Conservation (phyloP, 176 grass and related monocot species). For the Poa pratensis region DNA sequence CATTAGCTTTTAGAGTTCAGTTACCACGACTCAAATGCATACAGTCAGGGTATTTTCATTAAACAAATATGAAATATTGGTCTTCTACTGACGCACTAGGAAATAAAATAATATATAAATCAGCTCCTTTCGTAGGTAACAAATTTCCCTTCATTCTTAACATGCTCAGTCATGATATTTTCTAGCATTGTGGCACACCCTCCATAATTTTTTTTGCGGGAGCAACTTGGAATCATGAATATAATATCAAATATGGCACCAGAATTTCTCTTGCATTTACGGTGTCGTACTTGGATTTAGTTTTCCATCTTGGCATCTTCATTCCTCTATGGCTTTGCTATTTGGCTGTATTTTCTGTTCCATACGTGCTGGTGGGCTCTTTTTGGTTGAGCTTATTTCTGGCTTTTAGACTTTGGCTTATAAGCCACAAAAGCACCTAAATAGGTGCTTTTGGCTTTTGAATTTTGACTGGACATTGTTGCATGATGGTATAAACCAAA, state of each 20-base stretch:
- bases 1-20: neutral
- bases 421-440: too few relatives aligned
- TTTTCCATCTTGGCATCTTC: conserved; percentile 20
- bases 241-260: neutral
- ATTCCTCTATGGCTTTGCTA: neutral
- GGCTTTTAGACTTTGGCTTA: too few relatives aligned
- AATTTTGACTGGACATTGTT: too few relatives aligned
- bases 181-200: neutral
- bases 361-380: neutral
- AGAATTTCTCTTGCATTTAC: neutral
- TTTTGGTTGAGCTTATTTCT: too few relatives aligned
- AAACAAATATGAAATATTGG: neutral
- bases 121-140: neutral
- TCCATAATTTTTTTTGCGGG: neutral
- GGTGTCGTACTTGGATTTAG: conserved; percentile 5
- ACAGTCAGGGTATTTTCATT: neutral
- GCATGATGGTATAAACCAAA: too few relatives aligned
- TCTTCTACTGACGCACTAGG: neutral
- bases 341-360: neutral
- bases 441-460: too few relatives aligned
- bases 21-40: neutral
- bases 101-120: conserved; percentile 1
- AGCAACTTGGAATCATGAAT: conserved; percentile 21
- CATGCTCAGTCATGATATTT: neutral
- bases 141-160: neutral